Evolutionary conservation across 257 asterid species (phyloP).

Genomic region (Ilex aquifolium): DNA sequence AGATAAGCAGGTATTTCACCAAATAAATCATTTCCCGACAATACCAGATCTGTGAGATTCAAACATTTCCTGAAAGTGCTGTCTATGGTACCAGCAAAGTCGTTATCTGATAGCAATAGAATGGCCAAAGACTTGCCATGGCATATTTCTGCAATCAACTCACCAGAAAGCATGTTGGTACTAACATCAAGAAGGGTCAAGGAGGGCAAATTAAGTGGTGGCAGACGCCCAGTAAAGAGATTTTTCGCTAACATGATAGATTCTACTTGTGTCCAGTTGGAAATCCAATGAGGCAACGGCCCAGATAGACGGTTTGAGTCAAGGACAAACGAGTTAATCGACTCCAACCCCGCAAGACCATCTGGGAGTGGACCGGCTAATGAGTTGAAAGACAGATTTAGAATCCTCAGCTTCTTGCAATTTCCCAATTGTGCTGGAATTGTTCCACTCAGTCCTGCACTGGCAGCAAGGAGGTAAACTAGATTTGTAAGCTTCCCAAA

Average conservation of each 20-base stretch:
- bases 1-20: conserved; percentile 66
- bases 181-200: conserved; percentile 45
- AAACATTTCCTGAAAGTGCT: conserved; percentile 42
- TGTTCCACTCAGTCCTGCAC: conserved; percentile 46
- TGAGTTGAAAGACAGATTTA: conserved; percentile 57
- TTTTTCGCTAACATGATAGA: conserved; percentile 48
- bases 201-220: conserved; percentile 47
- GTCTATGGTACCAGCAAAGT: conserved; percentile 46
- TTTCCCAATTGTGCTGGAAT: conserved; percentile 58
- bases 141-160: conserved; percentile 48
- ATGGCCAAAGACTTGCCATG: conserved; percentile 34
- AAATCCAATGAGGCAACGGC: conserved; percentile 62
- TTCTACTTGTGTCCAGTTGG: conserved; percentile 51
- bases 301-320: conserved; percentile 59
- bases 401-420: conserved; percentile 40
- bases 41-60: conserved; percentile 39
- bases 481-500: conserved; percentile 47
- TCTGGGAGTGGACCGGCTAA: conserved; percentile 51
- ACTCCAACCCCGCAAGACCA: conserved; percentile 43
- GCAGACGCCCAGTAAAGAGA: conserved; percentile 48
- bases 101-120: conserved; percentile 46
- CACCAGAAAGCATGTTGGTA: conserved; percentile 55
- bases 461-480: conserved; percentile 40
- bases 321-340: conserved; percentile 42
- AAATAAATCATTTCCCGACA: conserved; percentile 51